Conservation (phyloP, 2,329 filamentous ascomycete genomes). For the Geosmithia putterillii region DNA sequence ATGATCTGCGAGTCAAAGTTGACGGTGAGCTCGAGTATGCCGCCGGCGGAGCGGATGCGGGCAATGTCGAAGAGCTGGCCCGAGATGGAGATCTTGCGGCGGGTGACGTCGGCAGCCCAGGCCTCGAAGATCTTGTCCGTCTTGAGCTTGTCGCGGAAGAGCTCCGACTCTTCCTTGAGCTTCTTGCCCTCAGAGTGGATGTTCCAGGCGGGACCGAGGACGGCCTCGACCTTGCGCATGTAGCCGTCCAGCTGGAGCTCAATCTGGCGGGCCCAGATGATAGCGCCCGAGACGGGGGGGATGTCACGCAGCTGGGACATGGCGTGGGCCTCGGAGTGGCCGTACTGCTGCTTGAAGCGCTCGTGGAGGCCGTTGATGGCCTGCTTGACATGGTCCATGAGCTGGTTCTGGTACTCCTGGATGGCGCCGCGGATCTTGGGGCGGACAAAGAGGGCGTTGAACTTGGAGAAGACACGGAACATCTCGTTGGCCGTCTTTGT, state of each 20-base stretch:
- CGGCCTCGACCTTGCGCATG: constrained; percentile 98
- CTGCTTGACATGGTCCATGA: constrained; percentile 95
- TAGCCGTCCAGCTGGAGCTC: constrained; percentile 91
- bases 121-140: constrained; percentile 89
- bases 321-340: constrained; percentile 90
- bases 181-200: constrained; percentile 92
- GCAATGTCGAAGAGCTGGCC: constrained; percentile 85
- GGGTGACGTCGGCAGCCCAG: constrained; percentile 83
- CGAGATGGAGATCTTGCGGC: constrained; percentile 81
- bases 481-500: constrained; percentile 98
- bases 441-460: constrained; percentile 95
- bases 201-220: constrained; percentile 88
- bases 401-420: constrained; percentile 92
- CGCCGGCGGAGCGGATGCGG: constrained; percentile 81
- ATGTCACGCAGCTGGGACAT: constrained; percentile 97
- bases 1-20: constrained; percentile 98
- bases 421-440: constrained; percentile 99
- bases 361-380: constrained; percentile 90
- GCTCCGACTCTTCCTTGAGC: constrained; percentile 76
- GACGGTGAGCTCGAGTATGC: constrained; percentile 76
- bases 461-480: constrained; percentile 99
- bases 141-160: constrained; percentile 94
- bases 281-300: constrained; percentile 89
- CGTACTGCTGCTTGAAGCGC: constrained; percentile 98
- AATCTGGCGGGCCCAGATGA: constrained; percentile 96